Evolutionary conservation across 2,329 filamentous ascomycete genomes (phyloP).

Genomic region (Aspergillus viridinutans): DNA sequence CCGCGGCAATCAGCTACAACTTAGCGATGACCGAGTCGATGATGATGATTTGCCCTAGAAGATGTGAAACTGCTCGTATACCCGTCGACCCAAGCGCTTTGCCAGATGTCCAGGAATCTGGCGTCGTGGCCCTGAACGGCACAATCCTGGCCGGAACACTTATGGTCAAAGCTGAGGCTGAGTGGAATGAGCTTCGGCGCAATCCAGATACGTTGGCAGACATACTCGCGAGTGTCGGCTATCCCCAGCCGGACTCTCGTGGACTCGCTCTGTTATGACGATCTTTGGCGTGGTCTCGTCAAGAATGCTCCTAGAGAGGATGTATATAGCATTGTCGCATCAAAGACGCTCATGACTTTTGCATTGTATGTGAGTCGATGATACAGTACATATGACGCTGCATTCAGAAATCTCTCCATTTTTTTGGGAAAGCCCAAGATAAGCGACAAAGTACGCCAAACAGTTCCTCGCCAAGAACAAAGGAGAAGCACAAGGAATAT

Average conservation of each 20-base stretch:
- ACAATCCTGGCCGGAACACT: slow-evolving; percentile 55
- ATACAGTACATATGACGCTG: not conserved
- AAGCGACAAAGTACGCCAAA: not conserved
- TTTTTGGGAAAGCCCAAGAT: not conserved
- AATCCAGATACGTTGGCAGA: slow-evolving; percentile 40
- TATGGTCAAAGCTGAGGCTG: slow-evolving; percentile 54
- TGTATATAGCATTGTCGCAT: not conserved
- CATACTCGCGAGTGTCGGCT: slow-evolving; percentile 43
- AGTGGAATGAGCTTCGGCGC: slow-evolving; percentile 48
- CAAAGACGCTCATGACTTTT: not conserved
- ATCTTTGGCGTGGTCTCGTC: not conserved
- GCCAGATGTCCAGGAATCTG: slow-evolving; percentile 24
- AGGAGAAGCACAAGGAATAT: not conserved
- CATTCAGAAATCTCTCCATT: not conserved
- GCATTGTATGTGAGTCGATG: not conserved
- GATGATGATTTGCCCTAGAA: slow-evolving; percentile 53
- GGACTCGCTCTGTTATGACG: slow-evolving; percentile 16
- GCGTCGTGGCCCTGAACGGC: slow-evolving; percentile 52
- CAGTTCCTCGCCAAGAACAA: not conserved
- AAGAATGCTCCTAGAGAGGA: not conserved
- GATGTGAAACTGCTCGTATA: slow-evolving; percentile 42
- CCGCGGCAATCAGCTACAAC: slow-evolving; percentile 54
- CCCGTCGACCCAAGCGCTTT: slow-evolving; percentile 35
- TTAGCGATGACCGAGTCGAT: slow-evolving; percentile 51
- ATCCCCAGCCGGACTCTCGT: slow-evolving; percentile 24